These are phyloP conservation scores for Dichotomopilus funicola DNA, from an alignment of 2,329 filamentous ascomycete species.

Conservation along the genomic window DNA sequence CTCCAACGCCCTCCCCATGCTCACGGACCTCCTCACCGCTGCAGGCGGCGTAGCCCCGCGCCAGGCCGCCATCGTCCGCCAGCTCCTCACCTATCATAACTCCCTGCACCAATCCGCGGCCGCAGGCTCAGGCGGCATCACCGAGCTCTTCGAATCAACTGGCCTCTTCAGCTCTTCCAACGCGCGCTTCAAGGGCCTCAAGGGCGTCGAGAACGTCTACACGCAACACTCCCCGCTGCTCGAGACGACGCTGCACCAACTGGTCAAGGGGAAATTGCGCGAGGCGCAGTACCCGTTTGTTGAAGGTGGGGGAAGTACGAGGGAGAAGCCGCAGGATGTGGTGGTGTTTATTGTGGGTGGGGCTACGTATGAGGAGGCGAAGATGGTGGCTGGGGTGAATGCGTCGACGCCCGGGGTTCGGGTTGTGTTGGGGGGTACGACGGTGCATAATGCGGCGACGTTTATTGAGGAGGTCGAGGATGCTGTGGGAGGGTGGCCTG, in stretches of 20 bases:
- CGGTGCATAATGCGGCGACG: constrained; percentile 76
- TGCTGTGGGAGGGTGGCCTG: constrained; percentile 76
- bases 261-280: constrained; percentile 84
- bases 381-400: constrained; percentile 92
- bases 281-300: constrained; percentile 91
- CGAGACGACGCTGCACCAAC: constrained; percentile 79
- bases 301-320: constrained; percentile 76
- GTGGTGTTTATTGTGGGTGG: constrained; percentile 92
- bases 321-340: constrained; percentile 95
- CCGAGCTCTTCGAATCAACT: constrained; percentile 84
- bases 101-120: constrained; percentile 66
- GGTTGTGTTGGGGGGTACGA: constrained; percentile 83
- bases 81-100: constrained; percentile 76
- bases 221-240: constrained; percentile 91
- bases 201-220: constrained; percentile 98
- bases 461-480: constrained; percentile 92
- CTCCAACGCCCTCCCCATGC: constrained; percentile 73
- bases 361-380: constrained; percentile 93
- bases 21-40: constrained; percentile 79
- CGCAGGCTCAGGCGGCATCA: constrained; percentile 69
- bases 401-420: constrained; percentile 81
- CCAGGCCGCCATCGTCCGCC: constrained; percentile 71
- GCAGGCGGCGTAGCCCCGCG: constrained; percentile 73
- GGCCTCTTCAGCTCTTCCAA: constrained; percentile 87
- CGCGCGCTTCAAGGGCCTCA: constrained; percentile 85